Evolutionary conservation across 2,329 filamentous ascomycete genomes (phyloP), one percentile per base, ranked within the genome.

Genomic region (Cladophialophora immunda): DNA sequence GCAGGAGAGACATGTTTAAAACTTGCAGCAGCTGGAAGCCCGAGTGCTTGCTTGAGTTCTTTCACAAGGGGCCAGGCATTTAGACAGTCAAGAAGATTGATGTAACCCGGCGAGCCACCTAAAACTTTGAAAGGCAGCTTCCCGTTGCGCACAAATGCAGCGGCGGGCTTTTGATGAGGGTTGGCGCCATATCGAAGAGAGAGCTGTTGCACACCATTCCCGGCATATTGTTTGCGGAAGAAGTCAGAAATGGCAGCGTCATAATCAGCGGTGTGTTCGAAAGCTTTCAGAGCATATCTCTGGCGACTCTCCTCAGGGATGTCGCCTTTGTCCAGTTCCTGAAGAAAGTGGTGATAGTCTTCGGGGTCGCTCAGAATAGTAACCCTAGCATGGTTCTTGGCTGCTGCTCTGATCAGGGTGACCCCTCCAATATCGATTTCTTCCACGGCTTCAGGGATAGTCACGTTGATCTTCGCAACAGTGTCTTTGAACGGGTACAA

Each of bases 1-100:
- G 95, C 95, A 22, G 95, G 95, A 9, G 95, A 99, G 70, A 98
- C 95, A 79, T 99, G 95, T 88, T 97, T 99, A 89, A 99, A 99
- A 79, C 93, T 97, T 70, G 95, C 94, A 32, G 95, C 95, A 62
- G 95, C 95, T 36, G 95, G 92, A 79, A 91, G 90, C 73, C 91
- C 90, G 25, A 98, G 89, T 25, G 94, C 93, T 73, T 91, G 84
- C 85, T 93, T 96, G 75, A 99, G 87, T 83, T 99, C 95, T 85
- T 97, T 97, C 65, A 99, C 95, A 68, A 99, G 84, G 6, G 93
- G 92, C 95, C 95, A 99, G 73, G 93, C 93, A 81, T 99, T 99
- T 74, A 99, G 87, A 58, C 93, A 92, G 81, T 99, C 95, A 57
- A 99, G 88, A 58, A 99, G 86, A 84, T 99, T 99, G 84, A 99